Evolutionary conservation across 2,329 filamentous ascomycete genomes (phyloP).

Genomic region (Hymenotorrendiella dingleyae): DNA sequence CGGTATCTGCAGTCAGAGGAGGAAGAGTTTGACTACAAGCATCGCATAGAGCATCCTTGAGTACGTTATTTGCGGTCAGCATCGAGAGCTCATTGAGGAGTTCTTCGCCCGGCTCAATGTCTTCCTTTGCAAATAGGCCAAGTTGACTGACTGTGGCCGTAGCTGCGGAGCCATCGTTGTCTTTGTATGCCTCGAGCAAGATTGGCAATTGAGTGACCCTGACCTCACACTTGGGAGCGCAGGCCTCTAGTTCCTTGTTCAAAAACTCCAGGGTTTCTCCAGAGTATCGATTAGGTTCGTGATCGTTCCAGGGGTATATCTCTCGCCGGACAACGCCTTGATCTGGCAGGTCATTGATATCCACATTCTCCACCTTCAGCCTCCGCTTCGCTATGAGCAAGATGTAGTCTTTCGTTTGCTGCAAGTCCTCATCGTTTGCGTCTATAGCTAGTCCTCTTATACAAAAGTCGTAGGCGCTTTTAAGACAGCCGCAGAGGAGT

Average conservation of each 20-base stretch:
- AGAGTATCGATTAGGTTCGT: constrained; percentile 66
- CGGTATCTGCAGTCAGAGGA: constrained; percentile 41
- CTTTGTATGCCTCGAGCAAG: constrained; percentile 45
- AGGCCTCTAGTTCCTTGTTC: constrained; percentile 60
- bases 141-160: constrained; percentile 67
- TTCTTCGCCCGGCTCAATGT: constrained; percentile 69
- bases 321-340: constrained; percentile 63
- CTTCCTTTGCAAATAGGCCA: constrained; percentile 80
- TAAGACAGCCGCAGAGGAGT: constrained; percentile 61
- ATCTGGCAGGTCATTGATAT: constrained; percentile 57
- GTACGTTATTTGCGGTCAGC: constrained; percentile 80
- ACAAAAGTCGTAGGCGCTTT: constrained; percentile 61
- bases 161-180: constrained; percentile 42
- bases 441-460: constrained; percentile 52
- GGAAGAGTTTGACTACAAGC: constrained; percentile 76
- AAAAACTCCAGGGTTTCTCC: constrained; percentile 63
- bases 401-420: constrained; percentile 48
- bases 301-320: constrained; percentile 63
- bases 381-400: constrained; percentile 45
- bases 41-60: constrained; percentile 84
- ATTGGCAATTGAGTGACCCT: constrained; percentile 70
- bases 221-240: constrained; percentile 79
- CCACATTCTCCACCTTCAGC: constrained; percentile 38
- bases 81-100: constrained; percentile 80
- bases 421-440: constrained; percentile 50